These are phyloP conservation scores for Aspergillus bridgeri DNA, from an alignment of 495 filamentous ascomycete genomes.

Conservation along the genomic window DNA sequence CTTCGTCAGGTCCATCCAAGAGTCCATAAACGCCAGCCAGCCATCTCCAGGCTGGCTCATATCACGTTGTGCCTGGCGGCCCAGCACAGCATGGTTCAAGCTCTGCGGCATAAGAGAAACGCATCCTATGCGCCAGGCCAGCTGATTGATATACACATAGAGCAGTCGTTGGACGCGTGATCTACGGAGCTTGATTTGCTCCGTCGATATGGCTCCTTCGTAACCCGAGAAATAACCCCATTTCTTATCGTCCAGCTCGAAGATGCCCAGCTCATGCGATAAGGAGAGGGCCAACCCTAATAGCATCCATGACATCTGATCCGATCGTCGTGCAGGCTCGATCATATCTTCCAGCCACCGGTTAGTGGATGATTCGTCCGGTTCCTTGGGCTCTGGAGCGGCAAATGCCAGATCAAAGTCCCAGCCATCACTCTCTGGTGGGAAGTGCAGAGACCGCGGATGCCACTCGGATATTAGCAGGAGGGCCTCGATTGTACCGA, in stretches of 20 bases:
- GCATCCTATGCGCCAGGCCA: conserved; percentile 52
- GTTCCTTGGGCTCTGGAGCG: conserved; percentile 17
- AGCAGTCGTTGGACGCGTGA: conserved; percentile 46
- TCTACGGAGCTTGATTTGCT: conserved; percentile 39
- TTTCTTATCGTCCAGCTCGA: conserved; percentile 39
- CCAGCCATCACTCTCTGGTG: conserved; percentile 49
- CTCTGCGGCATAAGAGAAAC: conserved; percentile 53
- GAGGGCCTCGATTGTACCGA: conserved; percentile 52
- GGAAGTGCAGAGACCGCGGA: conserved; percentile 51
- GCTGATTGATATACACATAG: conserved; percentile 52
- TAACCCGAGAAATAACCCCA: conserved; percentile 13
- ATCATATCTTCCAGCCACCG: conserved; percentile 47
- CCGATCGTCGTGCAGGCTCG: conserved; percentile 50
- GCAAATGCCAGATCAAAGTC: conserved; percentile 39
- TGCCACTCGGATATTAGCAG: conserved; percentile 56
- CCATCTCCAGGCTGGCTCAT: conserved; percentile 31
- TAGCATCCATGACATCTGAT: conserved; percentile 58
- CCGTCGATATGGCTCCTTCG: conserved; percentile 30
- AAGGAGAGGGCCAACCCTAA: conserved; percentile 50
- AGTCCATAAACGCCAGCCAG: conserved; percentile 47
- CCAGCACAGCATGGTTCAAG: conserved; percentile 39
- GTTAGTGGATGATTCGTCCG: conserved; percentile 26
- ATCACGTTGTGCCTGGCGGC: conserved; percentile 29
- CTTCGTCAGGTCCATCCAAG: conserved; percentile 53
- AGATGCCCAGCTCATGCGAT: conserved; percentile 49